Evolutionary conservation across 2,329 filamentous ascomycete species (phyloP), one percentile per base, ranked within the genome.

Genomic region (Aspergillus clavatus): DNA sequence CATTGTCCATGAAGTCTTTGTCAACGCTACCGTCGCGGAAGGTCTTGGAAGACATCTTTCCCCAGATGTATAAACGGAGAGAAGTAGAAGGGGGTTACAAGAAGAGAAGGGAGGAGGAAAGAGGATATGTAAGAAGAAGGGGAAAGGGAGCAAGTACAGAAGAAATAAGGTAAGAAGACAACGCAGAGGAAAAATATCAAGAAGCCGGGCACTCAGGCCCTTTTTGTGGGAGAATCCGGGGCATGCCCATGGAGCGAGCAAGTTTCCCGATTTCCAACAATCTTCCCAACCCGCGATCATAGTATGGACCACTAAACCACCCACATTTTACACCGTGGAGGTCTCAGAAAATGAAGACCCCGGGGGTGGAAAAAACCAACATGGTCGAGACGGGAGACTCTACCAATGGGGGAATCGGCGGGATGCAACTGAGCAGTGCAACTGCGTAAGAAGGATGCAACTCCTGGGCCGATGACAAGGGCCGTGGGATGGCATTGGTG

Each of bases 1-100:
- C 44, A 47, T 60, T 61, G 26, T 59, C 53, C 28, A 51, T 42
- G 37, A 50, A 41, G 16, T 42, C 37, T 45, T 62, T 61, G 55
- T 54, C 51, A 11, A 56, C 21, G 42, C 51, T 51, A n/a, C 42
- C 47, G 27, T 53, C 54, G 22, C 48, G 31, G 14, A 48, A 49
- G 23, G 40, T 45, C 22, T 41, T 47, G 31, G 49, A 46, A 45
- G 53, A 53, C 57, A 57, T 58, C 10, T 19, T 53, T 38, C 16
- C 18, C 16, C 19, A 8, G 21, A 22, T 27, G 23, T n/a, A 42
- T 21, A 22, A 14, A 24, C 12, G n/a, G 43, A 43, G 29, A 40
- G 39, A 38, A 29, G 29, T 12, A 33, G 18, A 22, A 27, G 19
- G 40, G 38, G 28, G 43, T 12, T 26, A 22, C 8, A 40, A 24